Evolutionary conservation across 805 yeast genomes (phyloP).

Genomic region (Ogataea haglerorum): DNA sequence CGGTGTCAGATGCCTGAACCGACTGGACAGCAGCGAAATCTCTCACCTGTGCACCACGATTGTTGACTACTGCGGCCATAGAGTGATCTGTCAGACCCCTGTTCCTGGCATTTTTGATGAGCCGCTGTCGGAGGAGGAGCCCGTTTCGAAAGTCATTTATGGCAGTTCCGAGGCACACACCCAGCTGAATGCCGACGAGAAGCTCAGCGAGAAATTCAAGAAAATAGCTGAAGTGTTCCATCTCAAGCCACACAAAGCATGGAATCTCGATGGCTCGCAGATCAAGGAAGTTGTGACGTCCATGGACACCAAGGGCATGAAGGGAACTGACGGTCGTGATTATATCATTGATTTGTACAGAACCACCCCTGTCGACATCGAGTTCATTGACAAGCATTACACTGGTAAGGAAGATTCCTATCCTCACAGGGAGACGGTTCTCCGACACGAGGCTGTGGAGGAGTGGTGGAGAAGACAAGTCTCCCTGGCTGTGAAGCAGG

Average conservation of each 20-base stretch:
- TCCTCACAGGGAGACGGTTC: slow-evolving; percentile 75
- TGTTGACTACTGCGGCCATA: slow-evolving; percentile 85
- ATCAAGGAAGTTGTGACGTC: slow-evolving; percentile 58
- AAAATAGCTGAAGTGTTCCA: slow-evolving; percentile 73
- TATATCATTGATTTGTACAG: slow-evolving; percentile 83
- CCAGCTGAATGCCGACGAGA: slow-evolving; percentile 45
- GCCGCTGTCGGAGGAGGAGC: slow-evolving; percentile 36
- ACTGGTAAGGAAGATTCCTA: slow-evolving; percentile 50
- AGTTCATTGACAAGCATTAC: slow-evolving; percentile 60
- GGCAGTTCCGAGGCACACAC: slow-evolving; percentile 35
- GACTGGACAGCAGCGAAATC: slow-evolving; percentile 59
- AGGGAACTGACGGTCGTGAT: slow-evolving; percentile 79
- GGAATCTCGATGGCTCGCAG: slow-evolving; percentile 41
- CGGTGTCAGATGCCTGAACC: slow-evolving; percentile 65
- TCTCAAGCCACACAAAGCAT: slow-evolving; percentile 63
- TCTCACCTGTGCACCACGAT: slow-evolving; percentile 77
- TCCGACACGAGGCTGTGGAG: slow-evolving; percentile 86
- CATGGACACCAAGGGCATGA: slow-evolving; percentile 78
- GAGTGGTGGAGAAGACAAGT: slow-evolving; percentile 82
- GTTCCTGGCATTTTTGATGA: slow-evolving; percentile 84
- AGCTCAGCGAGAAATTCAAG: slow-evolving; percentile 54
- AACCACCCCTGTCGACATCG: slow-evolving; percentile 79
- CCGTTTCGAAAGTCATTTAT: slow-evolving; percentile 14
- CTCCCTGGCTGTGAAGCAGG: slow-evolving; percentile 46
- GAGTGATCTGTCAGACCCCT: slow-evolving; percentile 90